A percentile compares a stretch with the other conserved stretches of the same genome.
These are phyloP conservation scores for Solanum chiquidenum DNA, from an alignment of 257 asterid species.

Conservation along the genomic window DNA sequence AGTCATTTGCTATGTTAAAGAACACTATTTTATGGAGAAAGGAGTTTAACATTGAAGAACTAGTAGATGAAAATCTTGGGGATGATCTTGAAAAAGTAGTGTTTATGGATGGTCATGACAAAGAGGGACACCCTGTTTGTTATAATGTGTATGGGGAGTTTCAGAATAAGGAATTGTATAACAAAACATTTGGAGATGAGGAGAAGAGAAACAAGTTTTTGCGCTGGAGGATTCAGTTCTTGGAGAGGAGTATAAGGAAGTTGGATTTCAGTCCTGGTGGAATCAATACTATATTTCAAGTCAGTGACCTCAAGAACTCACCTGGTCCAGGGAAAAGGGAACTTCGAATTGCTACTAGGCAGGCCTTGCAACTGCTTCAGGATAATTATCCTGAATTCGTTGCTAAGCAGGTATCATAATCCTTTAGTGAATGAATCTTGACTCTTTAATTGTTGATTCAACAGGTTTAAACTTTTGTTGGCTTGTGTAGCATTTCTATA, in stretches of 20 bases:
- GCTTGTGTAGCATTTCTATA: neutral
- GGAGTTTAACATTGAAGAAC: constrained; percentile 51
- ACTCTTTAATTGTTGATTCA: neutral
- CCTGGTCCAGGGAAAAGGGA: constrained; percentile 79
- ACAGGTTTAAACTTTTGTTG: neutral
- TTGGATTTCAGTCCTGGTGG: constrained; percentile 80
- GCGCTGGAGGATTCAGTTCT: constrained; percentile 69
- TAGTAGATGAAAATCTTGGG: constrained; percentile 60
- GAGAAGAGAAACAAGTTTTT: constrained; percentile 41
- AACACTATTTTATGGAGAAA: constrained; percentile 63
- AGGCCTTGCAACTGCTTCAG: constrained; percentile 80
- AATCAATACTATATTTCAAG: constrained; percentile 56
- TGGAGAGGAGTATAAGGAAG: constrained; percentile 61
- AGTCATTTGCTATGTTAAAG: constrained; percentile 56
- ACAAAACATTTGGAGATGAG: constrained; percentile 40
- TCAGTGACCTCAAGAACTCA: constrained; percentile 82
- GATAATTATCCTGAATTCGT: constrained; percentile 94
- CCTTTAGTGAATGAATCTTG: neutral
- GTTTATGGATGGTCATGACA: constrained; percentile 80
- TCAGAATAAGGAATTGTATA: constrained; percentile 57
- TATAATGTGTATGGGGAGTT: constrained; percentile 76
- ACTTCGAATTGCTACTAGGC: constrained; percentile 67
- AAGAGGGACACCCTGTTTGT: constrained; percentile 65
- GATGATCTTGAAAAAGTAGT: constrained; percentile 79
- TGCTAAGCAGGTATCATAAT: constrained; percentile 59